Evolutionary conservation across 768 basidiomycete species (phyloP), one percentile per base, ranked within the genome.

Genomic region (Candolleomyces aberdarensis): DNA sequence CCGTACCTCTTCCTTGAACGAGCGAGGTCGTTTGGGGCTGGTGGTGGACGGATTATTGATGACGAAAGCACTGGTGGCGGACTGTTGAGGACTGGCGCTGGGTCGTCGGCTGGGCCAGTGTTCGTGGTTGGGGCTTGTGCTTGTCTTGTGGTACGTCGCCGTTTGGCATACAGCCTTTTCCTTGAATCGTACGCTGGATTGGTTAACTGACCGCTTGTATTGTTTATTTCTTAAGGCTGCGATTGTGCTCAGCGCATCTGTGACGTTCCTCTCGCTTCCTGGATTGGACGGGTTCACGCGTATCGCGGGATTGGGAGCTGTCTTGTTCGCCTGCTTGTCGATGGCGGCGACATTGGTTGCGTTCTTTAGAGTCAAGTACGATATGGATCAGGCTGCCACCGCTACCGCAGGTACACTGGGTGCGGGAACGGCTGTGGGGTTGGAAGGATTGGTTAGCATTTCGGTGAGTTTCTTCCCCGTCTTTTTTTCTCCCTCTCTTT

Each of bases 211-310:
- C 51, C 48, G 26, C 26, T 26, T 26, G 26, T 26, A 26, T 26
- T 26, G 26, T 26, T 26, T 61, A 58, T 53, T 26, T 63, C 58
- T 43, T 61, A 71, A 93, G 91, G 89, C 91, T 66, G 91, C 91
- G 31, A 81, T 92, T 60, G 80, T 92, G 22, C 76, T 93, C 60
- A 92, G 92, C 65, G 87, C 90, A 36, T 89, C 91, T 44, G 88
- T 92, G 59, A 92, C 90, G 29, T 86, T 92, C 74, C 81, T 94
- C 69, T 84, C 89, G 55, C 80, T 94, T 57, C 91, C 92, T 66
- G 88, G 86, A 43, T 65, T 94, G 72, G 86, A 88, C 70, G 81
- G 76, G 61, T 63, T 87, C 63, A 75, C 87, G 59, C 82, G 90
- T 59, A 77, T 86, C 52, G 82, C 85, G 22, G 86, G 85, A 36